Evolutionary conservation across 768 basidiomycete species (phyloP).

Genomic region (Tylopilus plumbeoviolaceoides): DNA sequence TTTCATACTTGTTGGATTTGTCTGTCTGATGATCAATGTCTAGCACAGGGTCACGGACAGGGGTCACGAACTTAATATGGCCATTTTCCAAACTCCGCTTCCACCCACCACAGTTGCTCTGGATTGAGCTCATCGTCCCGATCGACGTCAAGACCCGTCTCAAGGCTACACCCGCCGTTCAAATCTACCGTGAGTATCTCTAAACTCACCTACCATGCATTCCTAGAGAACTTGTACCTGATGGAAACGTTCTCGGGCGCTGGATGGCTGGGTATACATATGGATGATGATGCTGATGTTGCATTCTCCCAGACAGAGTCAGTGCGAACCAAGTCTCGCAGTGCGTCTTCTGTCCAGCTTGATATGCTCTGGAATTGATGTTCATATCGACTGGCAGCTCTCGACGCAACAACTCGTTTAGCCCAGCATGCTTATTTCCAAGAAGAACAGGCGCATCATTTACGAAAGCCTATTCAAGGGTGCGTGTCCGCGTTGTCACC

Average conservation of each 20-base stretch:
- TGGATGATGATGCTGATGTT: too few species aligned
- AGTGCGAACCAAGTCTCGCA: slow-evolving; percentile 32
- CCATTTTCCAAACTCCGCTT: slow-evolving; percentile 23
- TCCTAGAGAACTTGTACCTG: too few species aligned
- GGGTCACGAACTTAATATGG: too few species aligned
- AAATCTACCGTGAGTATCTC: not conserved
- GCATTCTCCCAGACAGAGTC: too few species aligned
- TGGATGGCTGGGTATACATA: too few species aligned
- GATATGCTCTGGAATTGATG: not conserved
- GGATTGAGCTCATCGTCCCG: slow-evolving; percentile 27
- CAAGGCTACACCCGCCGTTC: slow-evolving; percentile 25
- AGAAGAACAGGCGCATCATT: slow-evolving; percentile 91
- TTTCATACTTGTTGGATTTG: too few species aligned
- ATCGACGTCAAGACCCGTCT: slow-evolving; percentile 36
- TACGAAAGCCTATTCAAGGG: slow-evolving; percentile 99
- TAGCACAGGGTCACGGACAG: too few species aligned
- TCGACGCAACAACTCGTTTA: slow-evolving; percentile 25
- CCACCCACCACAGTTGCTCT: not conserved
- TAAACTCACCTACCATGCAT: too few species aligned
- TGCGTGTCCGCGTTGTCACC: slow-evolving; percentile 33
- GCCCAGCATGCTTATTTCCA: slow-evolving; percentile 92
- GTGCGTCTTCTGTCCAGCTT: slow-evolving; percentile 25
- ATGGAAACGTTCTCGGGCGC: too few species aligned
- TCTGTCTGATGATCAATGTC: too few species aligned
- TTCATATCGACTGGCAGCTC: slow-evolving; percentile 19